These are phyloP conservation scores for Calocybe indica DNA, from an alignment of 768 basidiomycete species.

Conservation along the genomic window DNA sequence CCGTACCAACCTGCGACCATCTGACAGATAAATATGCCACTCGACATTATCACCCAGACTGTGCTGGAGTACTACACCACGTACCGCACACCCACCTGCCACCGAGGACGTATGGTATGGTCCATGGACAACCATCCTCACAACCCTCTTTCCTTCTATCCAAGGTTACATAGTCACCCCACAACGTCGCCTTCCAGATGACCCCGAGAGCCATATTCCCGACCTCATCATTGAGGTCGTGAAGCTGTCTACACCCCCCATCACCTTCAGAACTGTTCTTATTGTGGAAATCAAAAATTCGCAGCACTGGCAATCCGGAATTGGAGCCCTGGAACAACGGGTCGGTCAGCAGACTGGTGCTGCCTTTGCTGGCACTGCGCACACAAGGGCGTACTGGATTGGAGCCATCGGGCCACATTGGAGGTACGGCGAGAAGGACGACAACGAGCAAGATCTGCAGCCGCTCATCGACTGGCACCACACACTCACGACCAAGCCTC, in stretches of 20 bases:
- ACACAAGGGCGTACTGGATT: conserved; percentile 14
- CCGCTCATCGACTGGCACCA: conserved; percentile 15
- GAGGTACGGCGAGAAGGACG: conserved; percentile 14
- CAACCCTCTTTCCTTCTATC: conserved; percentile 8
- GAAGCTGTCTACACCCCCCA: conserved; percentile 9
- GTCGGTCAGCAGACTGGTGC: conserved; percentile 10
- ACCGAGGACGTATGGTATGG: conserved; percentile 6
- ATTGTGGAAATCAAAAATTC: conserved; percentile 12
- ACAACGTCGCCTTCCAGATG: conserved; percentile 6
- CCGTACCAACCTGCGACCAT: neutral
- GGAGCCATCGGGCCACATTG: conserved; percentile 15
- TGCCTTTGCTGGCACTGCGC: conserved; percentile 12
- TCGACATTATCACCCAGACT: neutral
- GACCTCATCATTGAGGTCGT: conserved; percentile 13
- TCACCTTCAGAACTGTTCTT: conserved; percentile 13
- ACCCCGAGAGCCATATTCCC: conserved; percentile 1
- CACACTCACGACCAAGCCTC: conserved; percentile 5
- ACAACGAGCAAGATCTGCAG: conserved; percentile 7
- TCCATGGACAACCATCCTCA: conserved; percentile 11
- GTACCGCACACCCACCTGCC: neutral
- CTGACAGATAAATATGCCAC: neutral
- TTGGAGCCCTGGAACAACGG: conserved; percentile 5
- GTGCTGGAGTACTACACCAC: conserved; percentile 1
- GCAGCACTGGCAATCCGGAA: conserved; percentile 13
- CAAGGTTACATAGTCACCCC: conserved; percentile 8